Conservation (phyloP, 2,329 filamentous ascomycete genomes). For the Fusarium sterilihyphosum region DNA sequence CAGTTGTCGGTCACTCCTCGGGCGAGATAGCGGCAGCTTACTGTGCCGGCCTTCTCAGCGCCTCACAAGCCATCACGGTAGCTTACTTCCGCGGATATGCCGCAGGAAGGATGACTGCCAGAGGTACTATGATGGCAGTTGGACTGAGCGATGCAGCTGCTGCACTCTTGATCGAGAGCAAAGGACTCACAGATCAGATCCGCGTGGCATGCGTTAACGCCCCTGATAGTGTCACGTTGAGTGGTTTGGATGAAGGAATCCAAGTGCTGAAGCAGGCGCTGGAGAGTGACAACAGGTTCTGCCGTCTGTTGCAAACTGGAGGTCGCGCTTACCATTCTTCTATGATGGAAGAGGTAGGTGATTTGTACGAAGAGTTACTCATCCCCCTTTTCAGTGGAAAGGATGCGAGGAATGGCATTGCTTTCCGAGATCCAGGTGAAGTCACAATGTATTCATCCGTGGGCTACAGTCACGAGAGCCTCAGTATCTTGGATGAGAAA, state of each 20-base stretch:
- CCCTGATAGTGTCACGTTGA: not conserved
- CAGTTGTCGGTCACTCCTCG: not conserved
- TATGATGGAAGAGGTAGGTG: not conserved
- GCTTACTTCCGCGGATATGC: not conserved
- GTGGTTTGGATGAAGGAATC: not conserved
- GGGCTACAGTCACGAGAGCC: not conserved
- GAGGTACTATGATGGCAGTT: not conserved
- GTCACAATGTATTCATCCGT: not conserved
- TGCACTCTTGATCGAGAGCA: not conserved
- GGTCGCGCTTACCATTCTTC: not conserved
- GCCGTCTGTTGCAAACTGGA: not conserved
- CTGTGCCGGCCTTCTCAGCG: not conserved
- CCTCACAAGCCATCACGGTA: not conserved
- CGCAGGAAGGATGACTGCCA: not conserved
- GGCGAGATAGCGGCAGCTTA: not conserved
- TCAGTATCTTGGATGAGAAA: too few relatives aligned
- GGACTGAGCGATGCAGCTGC: not conserved
- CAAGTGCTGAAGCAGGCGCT: not conserved
- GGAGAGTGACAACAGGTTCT: not conserved
- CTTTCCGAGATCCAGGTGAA: too few relatives aligned
- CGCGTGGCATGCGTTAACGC: not conserved
- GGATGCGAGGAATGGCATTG: fast-evolving
- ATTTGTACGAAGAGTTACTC: not conserved
- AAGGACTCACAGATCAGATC: not conserved
- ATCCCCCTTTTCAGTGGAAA: fast-evolving